Evolutionary conservation across 2,329 filamentous ascomycete species (phyloP), one percentile per base, ranked within the genome.

Genomic region (Xylaria sp.): DNA sequence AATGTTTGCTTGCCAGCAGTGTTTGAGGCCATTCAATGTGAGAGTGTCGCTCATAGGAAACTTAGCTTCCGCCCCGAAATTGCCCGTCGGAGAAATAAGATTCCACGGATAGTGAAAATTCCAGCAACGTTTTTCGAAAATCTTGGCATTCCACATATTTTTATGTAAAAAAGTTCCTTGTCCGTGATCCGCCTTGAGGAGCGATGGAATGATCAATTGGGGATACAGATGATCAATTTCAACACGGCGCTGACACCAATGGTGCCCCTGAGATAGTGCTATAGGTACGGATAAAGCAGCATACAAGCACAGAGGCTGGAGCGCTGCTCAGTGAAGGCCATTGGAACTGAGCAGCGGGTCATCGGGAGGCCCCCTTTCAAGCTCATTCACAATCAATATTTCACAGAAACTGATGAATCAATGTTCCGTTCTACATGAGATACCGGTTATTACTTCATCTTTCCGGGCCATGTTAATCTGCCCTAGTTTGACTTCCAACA

Each of bases 41-140:
- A 32, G 39, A 7, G 41, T 41, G 25, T 50, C 32, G 39, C 39
- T 39, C 20, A 20, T 54, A 52, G 44, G 46, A 32, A 32, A 41
- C 52, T 44, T 62, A 37, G 10, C 28, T 23, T 7, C 50, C 57
- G 58, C 51, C 44, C 58, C 51, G 51, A 67, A 59, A 63, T 58
- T 58, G 34, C 23, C 65, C 59, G 59, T 39, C 65, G 65, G 65
- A 58, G 54, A 59, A 67, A 67, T 51, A 63, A 52, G 63, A 58
- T 67, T 67, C 65, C 65, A 67, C 65, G 52, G 59, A 58, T 67
- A 32, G 57, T 51, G 13, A 7, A 28, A 61, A 28, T 37, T 6
- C 23, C 89, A 2, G 25, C n/a, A 54, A 39, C 39, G n/a, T 7
- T 12, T 56, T 56, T 7, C 7, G 10, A 1, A 8, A 23, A 56